Evolutionary conservation across 306 rosid species (phyloP).

Genomic region (Sicyos baderoa): DNA sequence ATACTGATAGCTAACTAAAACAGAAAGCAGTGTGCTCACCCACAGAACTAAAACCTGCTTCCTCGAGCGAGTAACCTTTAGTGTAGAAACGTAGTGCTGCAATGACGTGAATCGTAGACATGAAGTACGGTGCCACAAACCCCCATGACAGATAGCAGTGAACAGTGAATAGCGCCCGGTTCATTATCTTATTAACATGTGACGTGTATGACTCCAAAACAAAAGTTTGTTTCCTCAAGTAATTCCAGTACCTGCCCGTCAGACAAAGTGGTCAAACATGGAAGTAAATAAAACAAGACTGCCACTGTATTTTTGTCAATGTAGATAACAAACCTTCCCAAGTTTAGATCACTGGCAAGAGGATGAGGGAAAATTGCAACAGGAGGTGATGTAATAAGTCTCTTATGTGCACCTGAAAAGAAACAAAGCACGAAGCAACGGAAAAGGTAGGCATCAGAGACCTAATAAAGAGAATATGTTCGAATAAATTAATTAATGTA

Average conservation of each 20-base stretch:
- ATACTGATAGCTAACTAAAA: slow-evolving; percentile 33
- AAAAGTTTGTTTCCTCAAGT: slow-evolving; percentile 97
- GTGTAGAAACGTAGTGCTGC: slow-evolving; percentile 49
- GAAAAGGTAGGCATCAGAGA: not conserved
- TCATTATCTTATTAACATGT: slow-evolving; percentile 75
- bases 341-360: slow-evolving; percentile 89
- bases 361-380: slow-evolving; percentile 98
- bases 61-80: slow-evolving; percentile 56
- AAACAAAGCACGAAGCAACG: slow-evolving; percentile 19
- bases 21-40: slow-evolving; percentile 63
- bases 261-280: slow-evolving; percentile 21
- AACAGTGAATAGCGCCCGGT: slow-evolving; percentile 70
- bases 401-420: slow-evolving; percentile 73
- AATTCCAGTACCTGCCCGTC: slow-evolving; percentile 84
- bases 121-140: slow-evolving; percentile 70
- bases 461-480: not conserved
- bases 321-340: slow-evolving; percentile 60
- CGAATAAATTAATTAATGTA: not conserved
- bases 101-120: slow-evolving; percentile 61
- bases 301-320: not conserved
- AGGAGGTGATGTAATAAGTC: slow-evolving; percentile 86
- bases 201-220: slow-evolving; percentile 86
- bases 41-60: slow-evolving; percentile 34
- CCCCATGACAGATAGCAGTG: slow-evolving; percentile 97
- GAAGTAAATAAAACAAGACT: not conserved